A percentile compares a stretch with the other conserved stretches of the same genome.
These are phyloP conservation scores for Alternaria conjuncta DNA, from an alignment of 2,329 filamentous ascomycete species.

Conservation along the genomic window DNA sequence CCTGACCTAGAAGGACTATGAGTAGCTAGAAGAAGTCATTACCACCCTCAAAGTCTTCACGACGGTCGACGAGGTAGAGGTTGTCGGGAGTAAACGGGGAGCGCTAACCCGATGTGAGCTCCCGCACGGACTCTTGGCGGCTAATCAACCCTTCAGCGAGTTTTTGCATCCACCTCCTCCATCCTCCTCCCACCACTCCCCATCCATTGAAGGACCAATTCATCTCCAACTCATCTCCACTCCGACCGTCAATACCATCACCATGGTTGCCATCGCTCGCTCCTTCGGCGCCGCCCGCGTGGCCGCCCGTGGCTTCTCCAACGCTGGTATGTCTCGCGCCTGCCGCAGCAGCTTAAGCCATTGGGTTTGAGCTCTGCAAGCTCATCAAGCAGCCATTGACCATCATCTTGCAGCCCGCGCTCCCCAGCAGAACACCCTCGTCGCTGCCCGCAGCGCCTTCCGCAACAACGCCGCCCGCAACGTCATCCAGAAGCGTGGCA, in stretches of 20 bases:
- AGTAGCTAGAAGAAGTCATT: too few relatives aligned
- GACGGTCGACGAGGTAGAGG: slow-evolving; percentile 4
- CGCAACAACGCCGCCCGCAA: slow-evolving; percentile 50
- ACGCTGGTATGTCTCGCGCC: slow-evolving; percentile 48
- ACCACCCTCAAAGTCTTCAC: background rate
- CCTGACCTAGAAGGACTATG: background rate
- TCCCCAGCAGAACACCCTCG: slow-evolving; percentile 47
- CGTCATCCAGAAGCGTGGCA: slow-evolving; percentile 50
- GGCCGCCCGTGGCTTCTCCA: slow-evolving; percentile 49
- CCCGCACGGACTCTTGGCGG: slow-evolving; percentile 28
- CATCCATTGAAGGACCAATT: slow-evolving; percentile 46
- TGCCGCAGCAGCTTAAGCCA: slow-evolving; percentile 40
- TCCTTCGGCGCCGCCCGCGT: slow-evolving; percentile 50
- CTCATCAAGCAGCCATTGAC: slow-evolving; percentile 44
- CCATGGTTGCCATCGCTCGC: slow-evolving; percentile 50
- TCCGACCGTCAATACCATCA: slow-evolving; percentile 44
- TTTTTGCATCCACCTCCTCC: slow-evolving; percentile 33
- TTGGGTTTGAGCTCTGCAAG: slow-evolving; percentile 33
- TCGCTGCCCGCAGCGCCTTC: slow-evolving; percentile 50
- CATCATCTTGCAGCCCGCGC: slow-evolving; percentile 39
- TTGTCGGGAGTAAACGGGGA: slow-evolving; percentile 19
- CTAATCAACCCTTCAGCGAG: slow-evolving; percentile 27
- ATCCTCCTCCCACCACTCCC: slow-evolving; percentile 33
- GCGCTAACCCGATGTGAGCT: slow-evolving; percentile 20
- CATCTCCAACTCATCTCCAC: slow-evolving; percentile 50